Evolutionary conservation across 1,284 basidiomycete genomes (phyloP).

Genomic region (Malassezia vespertilionis): DNA sequence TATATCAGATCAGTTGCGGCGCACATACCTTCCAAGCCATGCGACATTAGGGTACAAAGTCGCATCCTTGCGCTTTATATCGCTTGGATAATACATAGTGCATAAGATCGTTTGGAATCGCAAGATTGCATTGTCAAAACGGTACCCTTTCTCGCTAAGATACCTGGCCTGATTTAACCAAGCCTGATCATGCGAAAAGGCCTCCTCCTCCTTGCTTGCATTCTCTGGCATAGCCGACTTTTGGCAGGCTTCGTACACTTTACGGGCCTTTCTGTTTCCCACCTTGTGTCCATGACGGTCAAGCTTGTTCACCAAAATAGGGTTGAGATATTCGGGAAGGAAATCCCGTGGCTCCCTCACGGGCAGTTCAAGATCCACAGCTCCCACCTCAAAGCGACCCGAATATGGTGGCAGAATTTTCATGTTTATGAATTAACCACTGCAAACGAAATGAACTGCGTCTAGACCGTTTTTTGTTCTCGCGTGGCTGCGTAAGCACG

Average conservation of each 20-base stretch:
- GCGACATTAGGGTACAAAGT: constrained; percentile 19
- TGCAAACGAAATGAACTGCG: too few relatives aligned
- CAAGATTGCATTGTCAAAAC: constrained; percentile 25
- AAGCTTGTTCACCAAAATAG: constrained; percentile 11
- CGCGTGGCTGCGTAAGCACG: too few relatives aligned
- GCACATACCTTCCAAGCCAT: constrained; percentile 25
- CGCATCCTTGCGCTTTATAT: too few relatives aligned
- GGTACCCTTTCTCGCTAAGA: constrained; percentile 2
- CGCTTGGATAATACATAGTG: constrained; percentile 31
- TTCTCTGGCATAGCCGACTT: neutral
- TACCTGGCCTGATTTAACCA: neutral
- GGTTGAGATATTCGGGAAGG: constrained; percentile 15
- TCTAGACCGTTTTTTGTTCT: too few relatives aligned
- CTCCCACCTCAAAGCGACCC: constrained; percentile 30
- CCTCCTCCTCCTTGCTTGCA: neutral
- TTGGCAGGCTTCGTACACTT: constrained; percentile 12
- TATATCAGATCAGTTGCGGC: neutral
- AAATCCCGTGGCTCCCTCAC: constrained; percentile 28
- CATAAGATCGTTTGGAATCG: constrained; percentile 36
- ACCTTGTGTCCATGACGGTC: constrained; percentile 18
- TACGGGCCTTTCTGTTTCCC: constrained; percentile 17
- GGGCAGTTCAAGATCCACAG: constrained; percentile 35
- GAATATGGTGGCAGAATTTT: constrained; percentile 20
- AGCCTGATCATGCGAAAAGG: neutral
- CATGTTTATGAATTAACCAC: too few relatives aligned